Evolutionary conservation across 148 eudicot genomes (phyloP).

Genomic region (Pouteria glomerata): DNA sequence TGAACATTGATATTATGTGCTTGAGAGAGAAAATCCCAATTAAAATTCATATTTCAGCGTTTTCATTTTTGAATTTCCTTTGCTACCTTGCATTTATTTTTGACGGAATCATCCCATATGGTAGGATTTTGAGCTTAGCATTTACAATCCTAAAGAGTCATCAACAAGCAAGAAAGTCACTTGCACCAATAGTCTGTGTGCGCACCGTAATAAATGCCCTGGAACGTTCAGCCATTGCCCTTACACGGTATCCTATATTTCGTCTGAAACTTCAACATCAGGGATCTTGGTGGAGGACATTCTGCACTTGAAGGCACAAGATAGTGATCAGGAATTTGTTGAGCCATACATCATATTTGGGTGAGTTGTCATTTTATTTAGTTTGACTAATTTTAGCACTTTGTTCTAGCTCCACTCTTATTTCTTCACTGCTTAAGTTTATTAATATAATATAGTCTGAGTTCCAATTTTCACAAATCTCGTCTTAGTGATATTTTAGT

Average conservation of each 20-base stretch:
- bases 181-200: conserved; percentile 27
- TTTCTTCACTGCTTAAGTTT: not conserved
- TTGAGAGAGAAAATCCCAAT: not conserved
- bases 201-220: not conserved
- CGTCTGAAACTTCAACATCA: conserved; percentile 90
- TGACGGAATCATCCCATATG: not conserved
- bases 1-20: not conserved
- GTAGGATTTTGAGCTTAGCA: conserved; percentile 88
- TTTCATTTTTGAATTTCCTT: not conserved
- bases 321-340: conserved; percentile 13
- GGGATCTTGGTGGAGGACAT: conserved; percentile 46
- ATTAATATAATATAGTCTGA: not conserved
- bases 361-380: conserved; percentile 37
- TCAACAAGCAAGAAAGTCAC: conserved; percentile 77
- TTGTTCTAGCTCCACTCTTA: not conserved
- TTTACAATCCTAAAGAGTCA: conserved; percentile 65
- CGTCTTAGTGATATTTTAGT: not conserved
- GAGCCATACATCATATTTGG: conserved; percentile 75
- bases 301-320: conserved; percentile 12
- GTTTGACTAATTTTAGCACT: not conserved
- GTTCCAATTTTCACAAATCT: not conserved
- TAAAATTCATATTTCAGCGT: not conserved
- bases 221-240: conserved; percentile 55
- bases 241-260: conserved; percentile 76
- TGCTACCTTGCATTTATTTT: not conserved